Percentiles rank a stretch among this genome's conserved stretches.
Evolutionary conservation across 192 early-diverging fungal species (phyloP).

Genomic region (Coemansia biformis): DNA sequence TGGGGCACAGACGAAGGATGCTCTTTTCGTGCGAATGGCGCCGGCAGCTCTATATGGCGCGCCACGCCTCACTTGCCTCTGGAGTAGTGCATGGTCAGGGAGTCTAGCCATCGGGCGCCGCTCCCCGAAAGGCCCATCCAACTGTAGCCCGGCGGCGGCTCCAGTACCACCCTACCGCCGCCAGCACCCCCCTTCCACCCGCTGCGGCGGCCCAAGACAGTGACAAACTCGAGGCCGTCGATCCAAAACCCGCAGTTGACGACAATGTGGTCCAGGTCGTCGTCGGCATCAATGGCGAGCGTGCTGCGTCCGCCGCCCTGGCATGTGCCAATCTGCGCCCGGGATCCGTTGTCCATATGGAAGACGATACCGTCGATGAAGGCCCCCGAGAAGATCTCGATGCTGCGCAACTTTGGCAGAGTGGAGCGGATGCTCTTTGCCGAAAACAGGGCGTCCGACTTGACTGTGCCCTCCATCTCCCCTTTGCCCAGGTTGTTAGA

Average conservation of each 20-base stretch:
- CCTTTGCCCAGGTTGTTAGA: constrained; percentile 37
- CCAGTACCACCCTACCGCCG: constrained; percentile 44
- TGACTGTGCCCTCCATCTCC: constrained; percentile 29
- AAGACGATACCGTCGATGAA: constrained; percentile 54
- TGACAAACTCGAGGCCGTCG: constrained; percentile 58
- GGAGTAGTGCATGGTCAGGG: constrained; percentile 52
- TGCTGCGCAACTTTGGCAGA: constrained; percentile 13
- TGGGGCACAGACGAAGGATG: no score
- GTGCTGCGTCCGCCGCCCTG: constrained; percentile 32
- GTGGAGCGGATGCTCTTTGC: constrained; percentile 16
- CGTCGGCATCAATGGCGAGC: constrained; percentile 41
- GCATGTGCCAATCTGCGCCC: constrained; percentile 39
- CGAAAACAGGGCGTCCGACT: constrained; percentile 26
- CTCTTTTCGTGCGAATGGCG: no score
- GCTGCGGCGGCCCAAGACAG: constrained; percentile 44
- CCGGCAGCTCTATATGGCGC: no score
- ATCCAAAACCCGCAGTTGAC: constrained; percentile 57
- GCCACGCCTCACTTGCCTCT: constrained; percentile 4
- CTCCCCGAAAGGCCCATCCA: constrained; percentile 57
- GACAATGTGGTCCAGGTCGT: constrained; percentile 48
- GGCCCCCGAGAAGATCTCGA: constrained; percentile 45
- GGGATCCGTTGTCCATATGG: constrained; percentile 45
- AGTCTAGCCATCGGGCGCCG: constrained; percentile 53
- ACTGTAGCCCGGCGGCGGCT: constrained; percentile 50
- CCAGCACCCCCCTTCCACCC: constrained; percentile 57